Evolutionary conservation across 2,329 filamentous ascomycete genomes (phyloP), one percentile per base, ranked within the genome.

Genomic region (Coniochaeta sp.): DNA sequence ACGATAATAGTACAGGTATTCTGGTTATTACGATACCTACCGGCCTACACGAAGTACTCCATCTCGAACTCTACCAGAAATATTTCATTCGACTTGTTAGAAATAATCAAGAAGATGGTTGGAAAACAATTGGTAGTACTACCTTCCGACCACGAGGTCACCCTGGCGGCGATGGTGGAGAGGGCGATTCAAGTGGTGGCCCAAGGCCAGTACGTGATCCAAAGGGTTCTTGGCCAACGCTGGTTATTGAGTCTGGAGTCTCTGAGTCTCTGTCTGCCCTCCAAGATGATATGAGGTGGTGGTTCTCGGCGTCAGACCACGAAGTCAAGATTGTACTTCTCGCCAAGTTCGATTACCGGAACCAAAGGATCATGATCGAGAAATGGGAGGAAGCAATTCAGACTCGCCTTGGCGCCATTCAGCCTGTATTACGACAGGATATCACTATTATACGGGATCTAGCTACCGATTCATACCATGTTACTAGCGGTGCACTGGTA

Each of bases 401-500:
- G 11, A 38, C 6, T 38, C 36, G 36, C 36, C 36, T 4, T 8
- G 40, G 40, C 3, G 40, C 40, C 11, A 44, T 58, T 12, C 3
- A n/a, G 14, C 57, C 57, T 3, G 57, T 50, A 58, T 50, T 58
- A 36, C 26, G 40, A n/a, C 40, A 58, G 26, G 36, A 3, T 8
- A 58, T 58, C 40, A 52, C 1, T 16, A 58, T 58, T n/a, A 58
- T 4, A 1, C 19, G 24, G 38, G 24, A 58, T 28, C 1, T 24
- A 28, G 16, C 57, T 1, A 58, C 19, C 26, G 14, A 58, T 24
- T 14, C 43, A 24, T 47, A 58, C 40, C 26, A 58, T 52, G 57
- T 50, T 4, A 36, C 16, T 58, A 36, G 57, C 1, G 62, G 59
- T 22, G 58, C 60, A 56, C 60, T 65, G 60, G 56, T 62, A 55